Conservation (phyloP, 805 yeast genomes). For the Grigorovia jiainica region DNA sequence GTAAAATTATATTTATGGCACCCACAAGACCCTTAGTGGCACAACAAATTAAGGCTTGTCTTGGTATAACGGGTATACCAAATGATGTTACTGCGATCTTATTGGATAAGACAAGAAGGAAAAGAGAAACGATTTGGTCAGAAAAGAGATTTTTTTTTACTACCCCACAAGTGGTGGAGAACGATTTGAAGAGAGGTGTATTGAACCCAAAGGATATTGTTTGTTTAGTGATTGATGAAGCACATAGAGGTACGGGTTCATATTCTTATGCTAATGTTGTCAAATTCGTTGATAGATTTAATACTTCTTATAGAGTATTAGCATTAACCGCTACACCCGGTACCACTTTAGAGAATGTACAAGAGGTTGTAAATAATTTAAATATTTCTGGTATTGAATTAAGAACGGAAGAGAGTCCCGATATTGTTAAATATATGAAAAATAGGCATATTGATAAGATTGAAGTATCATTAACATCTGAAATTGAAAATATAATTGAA, state of each 20-base stretch:
- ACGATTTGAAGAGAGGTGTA: conserved; percentile 68
- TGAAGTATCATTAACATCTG: conserved; percentile 42
- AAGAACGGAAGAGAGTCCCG: conserved; percentile 75
- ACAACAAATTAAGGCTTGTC: conserved; percentile 90
- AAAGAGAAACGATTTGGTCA: conserved; percentile 72
- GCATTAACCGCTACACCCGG: conserved; percentile 98
- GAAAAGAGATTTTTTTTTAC: conserved; percentile 75
- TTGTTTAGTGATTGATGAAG: conserved; percentile 85
- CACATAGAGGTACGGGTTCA: conserved; percentile 86
- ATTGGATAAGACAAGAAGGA: conserved; percentile 46
- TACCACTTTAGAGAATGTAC: conserved; percentile 77
- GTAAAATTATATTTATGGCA: conserved; percentile 88
- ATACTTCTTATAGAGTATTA: conserved; percentile 59
- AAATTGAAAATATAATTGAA: conserved; percentile 47
- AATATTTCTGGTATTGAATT: conserved; percentile 70
- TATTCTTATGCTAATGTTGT: conserved; percentile 86
- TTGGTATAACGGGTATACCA: conserved; percentile 78
- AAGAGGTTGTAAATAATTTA: conserved; percentile 68
- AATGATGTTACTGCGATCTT: conserved; percentile 68
- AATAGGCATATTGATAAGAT: conserved; percentile 51
- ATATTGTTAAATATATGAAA: conserved; percentile 72
- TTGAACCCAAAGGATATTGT: conserved; percentile 68
- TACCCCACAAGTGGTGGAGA: conserved; percentile 93
- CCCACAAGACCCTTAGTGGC: conserved; percentile 95
- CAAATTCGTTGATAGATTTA: conserved; percentile 49